Percentiles rank a stretch among this genome's conserved stretches.
Conservation (phyloP, 176 grass and related monocot genomes). For the Triticum aestivum region DNA sequence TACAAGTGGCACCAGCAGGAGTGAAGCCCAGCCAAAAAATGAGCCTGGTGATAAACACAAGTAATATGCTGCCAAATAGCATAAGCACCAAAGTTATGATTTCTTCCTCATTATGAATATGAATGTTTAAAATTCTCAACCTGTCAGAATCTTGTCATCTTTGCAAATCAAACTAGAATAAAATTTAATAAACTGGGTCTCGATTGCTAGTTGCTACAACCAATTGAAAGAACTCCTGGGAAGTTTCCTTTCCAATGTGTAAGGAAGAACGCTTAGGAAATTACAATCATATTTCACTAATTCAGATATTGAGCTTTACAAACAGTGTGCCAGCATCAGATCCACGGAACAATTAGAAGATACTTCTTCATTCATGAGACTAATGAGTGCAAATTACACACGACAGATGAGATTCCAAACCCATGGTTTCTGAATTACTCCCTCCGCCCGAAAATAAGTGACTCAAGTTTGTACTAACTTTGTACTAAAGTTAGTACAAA, state of each 20-base stretch:
- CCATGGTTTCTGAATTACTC: not conserved
- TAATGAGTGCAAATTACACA: not conserved
- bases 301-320: constrained; percentile 7
- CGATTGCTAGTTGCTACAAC: not conserved
- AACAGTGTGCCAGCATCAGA: not conserved
- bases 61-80: not conserved
- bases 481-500: no score
- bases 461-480: no score
- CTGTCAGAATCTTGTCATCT: not conserved
- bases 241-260: not conserved
- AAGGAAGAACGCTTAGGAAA: not conserved
- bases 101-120: constrained; percentile 5
- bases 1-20: not conserved
- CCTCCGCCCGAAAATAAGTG: no score
- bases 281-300: not conserved
- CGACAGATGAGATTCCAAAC: constrained; percentile 10
- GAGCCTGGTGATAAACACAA: not conserved
- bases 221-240: not conserved
- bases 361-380: not conserved
- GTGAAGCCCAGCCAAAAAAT: not conserved
- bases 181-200: not conserved
- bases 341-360: not conserved
- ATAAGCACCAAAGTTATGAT: not conserved
- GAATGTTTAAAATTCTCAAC: not conserved
- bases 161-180: constrained; percentile 4